Conservation (phyloP, 352 stramenopile genomes). For the Globisporangium radiosum region DNA sequence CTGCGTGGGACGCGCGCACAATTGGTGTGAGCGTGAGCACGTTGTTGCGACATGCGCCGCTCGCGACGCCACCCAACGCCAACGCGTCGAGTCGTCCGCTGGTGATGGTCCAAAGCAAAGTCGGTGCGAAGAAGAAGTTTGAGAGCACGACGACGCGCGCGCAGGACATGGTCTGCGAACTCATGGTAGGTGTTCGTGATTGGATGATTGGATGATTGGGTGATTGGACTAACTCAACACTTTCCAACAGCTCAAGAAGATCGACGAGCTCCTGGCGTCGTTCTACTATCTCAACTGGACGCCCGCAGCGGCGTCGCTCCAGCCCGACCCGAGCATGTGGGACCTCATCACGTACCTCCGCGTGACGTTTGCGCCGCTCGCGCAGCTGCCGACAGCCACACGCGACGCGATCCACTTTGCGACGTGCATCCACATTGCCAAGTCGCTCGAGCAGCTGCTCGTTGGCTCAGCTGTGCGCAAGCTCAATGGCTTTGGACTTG, state of each 20-base stretch:
- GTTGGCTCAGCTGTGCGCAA: constrained; percentile 56
- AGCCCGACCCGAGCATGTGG: constrained; percentile 74
- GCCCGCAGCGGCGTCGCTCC: constrained; percentile 39
- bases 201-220: not conserved
- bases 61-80: constrained; percentile 10
- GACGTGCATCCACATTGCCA: constrained; percentile 73
- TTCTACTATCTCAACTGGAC: constrained; percentile 81
- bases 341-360: constrained; percentile 84
- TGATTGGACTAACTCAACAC: not conserved
- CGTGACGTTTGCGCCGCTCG: constrained; percentile 64
- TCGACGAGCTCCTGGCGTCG: constrained; percentile 65
- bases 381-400: constrained; percentile 43
- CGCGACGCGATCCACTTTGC: constrained; percentile 71
- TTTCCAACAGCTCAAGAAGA: constrained; percentile 62
- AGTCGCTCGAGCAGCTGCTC: constrained; percentile 65
- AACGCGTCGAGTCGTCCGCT: not conserved
- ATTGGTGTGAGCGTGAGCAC: constrained; percentile 71
- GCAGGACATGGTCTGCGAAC: constrained; percentile 78
- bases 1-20: constrained; percentile 59
- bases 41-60: constrained; percentile 21
- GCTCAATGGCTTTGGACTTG: constrained; percentile 58
- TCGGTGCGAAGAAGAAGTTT: constrained; percentile 75
- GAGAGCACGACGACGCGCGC: constrained; percentile 70
- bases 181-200: constrained; percentile 43
- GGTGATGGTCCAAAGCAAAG: constrained; percentile 39